Percentiles rank a stretch among this genome's conserved stretches.
These are phyloP conservation scores for Amauroascus niger DNA, from an alignment of 2,329 filamentous ascomycete genomes.

Conservation along the genomic window DNA sequence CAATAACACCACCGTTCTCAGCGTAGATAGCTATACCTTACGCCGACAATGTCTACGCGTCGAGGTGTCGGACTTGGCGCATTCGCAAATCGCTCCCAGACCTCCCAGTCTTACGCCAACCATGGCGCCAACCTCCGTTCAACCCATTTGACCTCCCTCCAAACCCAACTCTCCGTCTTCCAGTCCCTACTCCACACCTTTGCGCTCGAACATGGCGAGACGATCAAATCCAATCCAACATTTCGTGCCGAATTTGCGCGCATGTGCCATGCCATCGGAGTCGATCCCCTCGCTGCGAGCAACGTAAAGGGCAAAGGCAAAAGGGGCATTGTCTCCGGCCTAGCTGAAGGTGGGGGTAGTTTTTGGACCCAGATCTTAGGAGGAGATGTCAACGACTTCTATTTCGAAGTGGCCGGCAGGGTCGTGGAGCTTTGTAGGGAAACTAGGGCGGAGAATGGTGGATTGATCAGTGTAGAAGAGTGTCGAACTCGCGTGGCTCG, in stretches of 20 bases:
- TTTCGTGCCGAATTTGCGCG: constrained; percentile 96
- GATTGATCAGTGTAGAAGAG: constrained; percentile 75
- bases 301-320: constrained; percentile 43
- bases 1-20: too few species aligned
- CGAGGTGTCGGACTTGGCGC: constrained; percentile 77
- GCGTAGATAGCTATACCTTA: background rate
- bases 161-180: constrained; percentile 91
- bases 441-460: constrained; percentile 83
- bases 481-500: constrained; percentile 65
- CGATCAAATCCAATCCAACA: constrained; percentile 87
- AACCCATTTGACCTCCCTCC: constrained; percentile 72
- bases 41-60: constrained; percentile 35
- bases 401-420: constrained; percentile 92
- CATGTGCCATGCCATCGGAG: constrained; percentile 95
- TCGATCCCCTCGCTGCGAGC: constrained; percentile 77
- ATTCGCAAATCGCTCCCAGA: constrained; percentile 75
- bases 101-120: constrained; percentile 78
- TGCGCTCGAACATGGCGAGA: constrained; percentile 84
- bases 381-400: constrained; percentile 91
- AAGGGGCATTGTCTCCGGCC: constrained; percentile 30
- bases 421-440: constrained; percentile 87
- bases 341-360: constrained; percentile 46
- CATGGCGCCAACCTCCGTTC: constrained; percentile 82
- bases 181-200: constrained; percentile 92
- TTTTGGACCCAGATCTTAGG: constrained; percentile 92